Base-by-base conservation (phyloP, 441 rosid species). In the Melastoma candidum region DNA sequence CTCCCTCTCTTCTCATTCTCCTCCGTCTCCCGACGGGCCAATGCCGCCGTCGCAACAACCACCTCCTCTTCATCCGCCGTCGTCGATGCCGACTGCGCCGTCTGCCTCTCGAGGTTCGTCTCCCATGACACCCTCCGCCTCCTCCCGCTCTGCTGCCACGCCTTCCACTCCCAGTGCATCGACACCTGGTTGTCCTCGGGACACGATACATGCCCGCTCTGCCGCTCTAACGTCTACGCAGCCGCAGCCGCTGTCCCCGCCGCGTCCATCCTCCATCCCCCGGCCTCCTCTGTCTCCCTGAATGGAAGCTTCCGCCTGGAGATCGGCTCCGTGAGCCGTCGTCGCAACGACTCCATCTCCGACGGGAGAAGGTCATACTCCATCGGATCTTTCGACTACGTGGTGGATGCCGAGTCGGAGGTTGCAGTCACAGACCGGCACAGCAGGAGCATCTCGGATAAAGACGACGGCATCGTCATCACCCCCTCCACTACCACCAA, bases 121-220 rank as follows among this genome's bases (percentile, higher is more conserved):
- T 69, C 74, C 43, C 72, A 78, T 2, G 95, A 90, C 65, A 93
- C 72, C 62, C 87, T 90, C 54, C 85, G 96, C 41, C 80, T 92
- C 2, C 81, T 92, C 0, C 95, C 95, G 2, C 74, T 92, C 1
- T 87, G 96, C 36, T 92, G 95, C 58, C 96, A 92, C 53, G 98
- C 96, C 5, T 90, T 92, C 49, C 98, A 92, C 53, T 77, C 78
- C 0, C 62, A 66, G 1, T 92, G 98, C 69, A 74, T 92, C 45
- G 96, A 85, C 63, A 71, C 80, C 0, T 92, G 98, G 96, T 79
- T 87, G 1, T 54, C 51, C 4, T 67, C 88, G 2, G 83, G 82
- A 41, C 95, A 75, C 41, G 7, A 32, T n/a, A 83, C 94, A 0
- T 92, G 98, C 67, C 98, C 98, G 12, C 84, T 92, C 22, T 92